phyloP scores from a whole-genome alignment of 1,284 basidiomycete species.

The Microbotryum scabiosae region DNA sequence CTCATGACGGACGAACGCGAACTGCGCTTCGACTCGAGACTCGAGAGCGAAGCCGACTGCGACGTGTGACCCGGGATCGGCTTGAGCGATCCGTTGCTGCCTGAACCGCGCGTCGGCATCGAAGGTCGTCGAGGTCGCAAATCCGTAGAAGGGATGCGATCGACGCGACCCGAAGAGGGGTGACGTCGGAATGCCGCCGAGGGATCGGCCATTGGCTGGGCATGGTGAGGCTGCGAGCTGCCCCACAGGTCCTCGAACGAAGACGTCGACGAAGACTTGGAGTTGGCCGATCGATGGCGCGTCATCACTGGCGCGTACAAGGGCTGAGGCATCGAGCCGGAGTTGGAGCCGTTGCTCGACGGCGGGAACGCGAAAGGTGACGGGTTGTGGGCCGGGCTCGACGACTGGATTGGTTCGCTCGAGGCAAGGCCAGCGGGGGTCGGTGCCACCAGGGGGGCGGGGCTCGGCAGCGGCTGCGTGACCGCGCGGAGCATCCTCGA shows the following conservation, averaged over 20 bases:
- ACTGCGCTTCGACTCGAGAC: constrained; percentile 22
- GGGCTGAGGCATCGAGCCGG: background rate
- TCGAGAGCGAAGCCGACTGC: constrained; percentile 25
- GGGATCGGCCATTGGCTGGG: background rate
- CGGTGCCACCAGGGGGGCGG: background rate
- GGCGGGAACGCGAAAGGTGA: constrained; percentile 1
- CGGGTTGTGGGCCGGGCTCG: background rate
- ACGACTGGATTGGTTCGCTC: too few relatives aligned
- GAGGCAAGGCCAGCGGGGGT: too few relatives aligned
- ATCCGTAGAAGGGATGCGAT: constrained; percentile 6
- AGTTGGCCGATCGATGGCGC: background rate
- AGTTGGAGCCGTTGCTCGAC: background rate
- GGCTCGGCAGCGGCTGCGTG: constrained; percentile 16
- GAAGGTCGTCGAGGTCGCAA: constrained; percentile 1
- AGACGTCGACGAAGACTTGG: constrained; percentile 10
- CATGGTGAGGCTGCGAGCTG: background rate
- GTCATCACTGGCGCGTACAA: constrained; percentile 2
- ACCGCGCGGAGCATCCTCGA: constrained; percentile 20
- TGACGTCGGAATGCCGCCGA: constrained; percentile 24
- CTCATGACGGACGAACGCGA: constrained; percentile 5
- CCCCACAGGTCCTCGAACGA: constrained; percentile 24
- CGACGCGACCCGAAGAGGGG: constrained; percentile 21
- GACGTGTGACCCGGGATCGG: constrained; percentile 13
- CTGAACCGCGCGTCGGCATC: background rate
- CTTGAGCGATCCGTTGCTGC: constrained; percentile 2